Conservation (phyloP, 2,329 filamentous ascomycete genomes). For the Verticillium albo-atrum region DNA sequence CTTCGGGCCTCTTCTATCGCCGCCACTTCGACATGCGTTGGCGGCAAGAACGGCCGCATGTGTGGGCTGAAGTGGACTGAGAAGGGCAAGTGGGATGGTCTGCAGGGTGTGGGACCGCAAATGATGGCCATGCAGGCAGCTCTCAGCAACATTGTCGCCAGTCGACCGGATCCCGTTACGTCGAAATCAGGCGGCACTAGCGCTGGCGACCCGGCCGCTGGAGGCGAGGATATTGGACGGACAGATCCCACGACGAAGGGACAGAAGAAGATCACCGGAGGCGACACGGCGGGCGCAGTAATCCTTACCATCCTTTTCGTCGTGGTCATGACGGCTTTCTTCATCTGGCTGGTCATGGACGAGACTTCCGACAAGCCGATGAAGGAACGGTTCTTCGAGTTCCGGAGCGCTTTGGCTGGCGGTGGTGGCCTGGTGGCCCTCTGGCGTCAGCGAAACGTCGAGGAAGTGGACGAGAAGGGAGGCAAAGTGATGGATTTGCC, state of each 20-base stretch:
- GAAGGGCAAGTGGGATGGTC: slow-evolving; percentile 50
- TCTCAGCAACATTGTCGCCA: slow-evolving; percentile 53
- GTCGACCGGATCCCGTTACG: slow-evolving; percentile 33
- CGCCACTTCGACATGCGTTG: slow-evolving; percentile 53
- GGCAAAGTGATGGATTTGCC: slow-evolving; percentile 6
- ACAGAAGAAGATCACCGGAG: slow-evolving; percentile 16
- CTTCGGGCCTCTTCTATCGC: slow-evolving; percentile 52
- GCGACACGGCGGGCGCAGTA: slow-evolving; percentile 64
- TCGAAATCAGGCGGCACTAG: slow-evolving; percentile 54
- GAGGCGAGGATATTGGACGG: slow-evolving; percentile 41
- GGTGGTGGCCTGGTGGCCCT: slow-evolving; percentile 4
- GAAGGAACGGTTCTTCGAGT: slow-evolving; percentile 24
- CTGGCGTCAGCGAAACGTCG: neutral
- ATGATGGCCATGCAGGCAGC: slow-evolving; percentile 66
- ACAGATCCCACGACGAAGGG: slow-evolving; percentile 29
- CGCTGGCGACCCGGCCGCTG: slow-evolving; percentile 38
- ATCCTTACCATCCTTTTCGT: slow-evolving; percentile 56
- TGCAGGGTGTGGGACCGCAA: slow-evolving; percentile 62
- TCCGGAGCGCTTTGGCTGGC: slow-evolving; percentile 10
- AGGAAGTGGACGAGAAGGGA: slow-evolving; percentile 10
- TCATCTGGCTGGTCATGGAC: slow-evolving; percentile 44
- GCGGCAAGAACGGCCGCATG: slow-evolving; percentile 51
- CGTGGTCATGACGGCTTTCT: slow-evolving; percentile 50
- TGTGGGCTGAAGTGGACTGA: slow-evolving; percentile 59
- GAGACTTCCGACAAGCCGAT: slow-evolving; percentile 33